phyloP scores from a whole-genome alignment of 345 rosid species.

The Angophora floribunda region DNA sequence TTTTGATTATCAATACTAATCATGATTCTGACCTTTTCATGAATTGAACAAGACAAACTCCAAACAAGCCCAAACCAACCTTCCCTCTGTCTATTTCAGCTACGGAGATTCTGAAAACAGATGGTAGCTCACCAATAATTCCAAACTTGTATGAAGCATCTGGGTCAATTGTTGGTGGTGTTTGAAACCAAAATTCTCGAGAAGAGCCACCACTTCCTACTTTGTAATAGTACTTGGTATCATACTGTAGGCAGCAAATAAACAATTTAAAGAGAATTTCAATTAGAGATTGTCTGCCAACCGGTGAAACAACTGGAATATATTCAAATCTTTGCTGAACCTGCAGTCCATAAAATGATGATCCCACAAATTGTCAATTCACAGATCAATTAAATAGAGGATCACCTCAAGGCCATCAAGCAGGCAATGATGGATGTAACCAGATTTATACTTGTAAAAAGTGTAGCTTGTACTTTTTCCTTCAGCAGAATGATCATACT shows the following conservation, averaged over 20 bases:
- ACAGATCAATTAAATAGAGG: background rate
- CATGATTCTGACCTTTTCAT: background rate
- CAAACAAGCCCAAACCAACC: background rate
- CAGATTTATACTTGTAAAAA: constrained; percentile 65
- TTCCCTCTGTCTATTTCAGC: background rate
- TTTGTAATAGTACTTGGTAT: constrained; percentile 76
- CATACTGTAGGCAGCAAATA: constrained; percentile 33
- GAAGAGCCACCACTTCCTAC: constrained; percentile 56
- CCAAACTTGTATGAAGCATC: constrained; percentile 80
- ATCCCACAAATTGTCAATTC: background rate
- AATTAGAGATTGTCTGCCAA: background rate
- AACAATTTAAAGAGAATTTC: background rate
- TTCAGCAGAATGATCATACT: constrained; percentile 39
- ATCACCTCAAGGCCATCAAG: constrained; percentile 73
- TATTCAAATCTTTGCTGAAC: background rate
- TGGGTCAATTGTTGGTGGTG: constrained; percentile 65
- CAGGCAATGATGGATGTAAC: constrained; percentile 71
- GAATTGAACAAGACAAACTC: background rate
- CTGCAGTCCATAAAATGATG: background rate
- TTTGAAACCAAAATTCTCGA: constrained; percentile 79
- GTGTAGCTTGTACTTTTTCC: constrained; percentile 58
- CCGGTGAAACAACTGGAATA: background rate
- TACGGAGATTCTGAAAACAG: background rate
- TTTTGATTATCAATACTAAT: background rate
- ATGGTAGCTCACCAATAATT: constrained; percentile 47